These are phyloP conservation scores for Purpureocillium lavendulum DNA, from an alignment of 2,329 filamentous ascomycete species.

Conservation along the genomic window DNA sequence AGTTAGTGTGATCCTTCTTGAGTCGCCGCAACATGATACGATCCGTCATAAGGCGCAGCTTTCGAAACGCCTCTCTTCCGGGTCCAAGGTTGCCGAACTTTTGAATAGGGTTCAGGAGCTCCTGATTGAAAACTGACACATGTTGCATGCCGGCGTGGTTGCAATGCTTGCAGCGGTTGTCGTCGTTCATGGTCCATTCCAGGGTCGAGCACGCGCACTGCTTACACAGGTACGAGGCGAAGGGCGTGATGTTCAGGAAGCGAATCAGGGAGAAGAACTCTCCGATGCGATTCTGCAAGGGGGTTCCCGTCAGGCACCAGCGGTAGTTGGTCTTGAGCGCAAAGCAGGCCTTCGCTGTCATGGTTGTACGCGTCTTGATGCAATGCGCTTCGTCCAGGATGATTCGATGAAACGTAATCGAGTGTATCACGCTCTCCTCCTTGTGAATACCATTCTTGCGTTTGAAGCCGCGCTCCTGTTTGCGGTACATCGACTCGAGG, in stretches of 20 bases:
- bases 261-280: slow-evolving; percentile 93
- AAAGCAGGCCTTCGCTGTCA: slow-evolving; percentile 92
- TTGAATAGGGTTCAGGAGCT: slow-evolving; percentile 78
- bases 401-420: slow-evolving; percentile 78
- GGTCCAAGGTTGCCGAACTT: slow-evolving; percentile 50
- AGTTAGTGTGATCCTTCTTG: slow-evolving; percentile 86
- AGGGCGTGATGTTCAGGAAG: slow-evolving; percentile 82
- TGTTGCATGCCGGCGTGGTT: slow-evolving; percentile 33
- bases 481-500: slow-evolving; percentile 84
- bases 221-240: slow-evolving; percentile 92
- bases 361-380: slow-evolving; percentile 84
- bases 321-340: slow-evolving; percentile 81
- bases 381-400: slow-evolving; percentile 94
- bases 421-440: slow-evolving; percentile 72
- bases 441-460: slow-evolving; percentile 75
- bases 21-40: slow-evolving; percentile 92
- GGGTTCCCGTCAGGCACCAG: slow-evolving; percentile 93
- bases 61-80: slow-evolving; percentile 65
- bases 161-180: slow-evolving; percentile 64
- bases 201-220: slow-evolving; percentile 70
- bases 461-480: slow-evolving; percentile 83
- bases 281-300: slow-evolving; percentile 92
- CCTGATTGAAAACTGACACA: slow-evolving; percentile 74
- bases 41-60: slow-evolving; percentile 81
- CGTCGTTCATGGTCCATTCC: slow-evolving; percentile 72